Conservation (phyloP, 345 rosid species). For the Eucalyptus camaldulensis region DNA sequence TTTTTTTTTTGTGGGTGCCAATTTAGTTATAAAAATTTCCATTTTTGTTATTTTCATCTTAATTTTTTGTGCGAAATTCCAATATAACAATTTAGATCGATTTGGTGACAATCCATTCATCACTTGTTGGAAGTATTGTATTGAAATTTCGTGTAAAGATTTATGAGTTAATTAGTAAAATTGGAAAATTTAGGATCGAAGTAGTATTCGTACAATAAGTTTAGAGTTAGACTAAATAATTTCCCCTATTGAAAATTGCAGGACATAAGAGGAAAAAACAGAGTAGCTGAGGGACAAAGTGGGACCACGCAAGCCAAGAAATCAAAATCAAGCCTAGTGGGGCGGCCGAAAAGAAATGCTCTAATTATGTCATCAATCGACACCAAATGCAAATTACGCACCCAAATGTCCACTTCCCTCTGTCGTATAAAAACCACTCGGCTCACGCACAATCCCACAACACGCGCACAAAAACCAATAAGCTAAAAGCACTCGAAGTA, state of each 20-base stretch:
- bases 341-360: neutral
- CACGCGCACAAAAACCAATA: neutral
- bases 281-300: neutral
- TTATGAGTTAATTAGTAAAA: rapidly evolving
- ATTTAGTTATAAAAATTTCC: neutral
- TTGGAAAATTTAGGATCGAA: neutral
- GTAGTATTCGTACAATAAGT: rapidly evolving
- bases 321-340: neutral
- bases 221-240: neutral
- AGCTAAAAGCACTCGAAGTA: neutral
- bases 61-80: rapidly evolving
- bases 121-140: neutral
- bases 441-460: neutral
- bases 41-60: neutral
- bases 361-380: neutral
- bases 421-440: slow-evolving; percentile 2
- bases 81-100: neutral
- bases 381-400: neutral
- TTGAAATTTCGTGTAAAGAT: neutral
- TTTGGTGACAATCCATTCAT: rapidly evolving
- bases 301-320: neutral
- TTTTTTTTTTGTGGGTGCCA: rapidly evolving
- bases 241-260: neutral
- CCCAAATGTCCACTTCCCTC: neutral
- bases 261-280: neutral